Conservation (phyloP, 2,329 filamentous ascomycete genomes). For the Trichoderma simmonsii region DNA sequence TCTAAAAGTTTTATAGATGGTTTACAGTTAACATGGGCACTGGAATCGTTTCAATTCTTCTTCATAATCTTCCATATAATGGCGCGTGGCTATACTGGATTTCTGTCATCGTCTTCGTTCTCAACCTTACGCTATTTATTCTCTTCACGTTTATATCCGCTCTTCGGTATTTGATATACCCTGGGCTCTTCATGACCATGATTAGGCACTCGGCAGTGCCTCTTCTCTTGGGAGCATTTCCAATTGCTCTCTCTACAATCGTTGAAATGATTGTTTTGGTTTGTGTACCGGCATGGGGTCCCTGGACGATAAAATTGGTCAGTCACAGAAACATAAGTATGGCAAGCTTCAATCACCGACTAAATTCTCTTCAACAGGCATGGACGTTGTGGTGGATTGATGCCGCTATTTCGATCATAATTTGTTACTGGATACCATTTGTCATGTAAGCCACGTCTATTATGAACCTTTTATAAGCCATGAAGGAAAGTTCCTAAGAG, state of each 20-base stretch:
- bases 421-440: constrained; percentile 1
- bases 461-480: background rate
- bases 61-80: constrained; percentile 7
- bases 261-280: constrained; percentile 1
- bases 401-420: background rate
- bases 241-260: background rate
- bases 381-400: constrained; percentile 8
- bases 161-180: background rate
- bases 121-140: background rate
- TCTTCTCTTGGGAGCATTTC: background rate
- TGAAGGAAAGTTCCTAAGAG: fast-evolving
- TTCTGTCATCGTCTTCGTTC: background rate
- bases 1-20: background rate
- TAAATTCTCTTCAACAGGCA: background rate
- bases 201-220: background rate
- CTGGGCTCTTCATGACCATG: background rate
- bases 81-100: background rate
- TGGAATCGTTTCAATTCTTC: constrained; percentile 4
- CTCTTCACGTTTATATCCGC: background rate
- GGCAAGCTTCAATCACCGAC: background rate
- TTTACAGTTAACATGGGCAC: constrained; percentile 8
- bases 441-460: background rate
- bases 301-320: background rate
- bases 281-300: background rate
- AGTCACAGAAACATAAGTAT: background rate